Evolutionary conservation across 768 basidiomycete species (phyloP).

Genomic region (Boletus subcaerulescens): DNA sequence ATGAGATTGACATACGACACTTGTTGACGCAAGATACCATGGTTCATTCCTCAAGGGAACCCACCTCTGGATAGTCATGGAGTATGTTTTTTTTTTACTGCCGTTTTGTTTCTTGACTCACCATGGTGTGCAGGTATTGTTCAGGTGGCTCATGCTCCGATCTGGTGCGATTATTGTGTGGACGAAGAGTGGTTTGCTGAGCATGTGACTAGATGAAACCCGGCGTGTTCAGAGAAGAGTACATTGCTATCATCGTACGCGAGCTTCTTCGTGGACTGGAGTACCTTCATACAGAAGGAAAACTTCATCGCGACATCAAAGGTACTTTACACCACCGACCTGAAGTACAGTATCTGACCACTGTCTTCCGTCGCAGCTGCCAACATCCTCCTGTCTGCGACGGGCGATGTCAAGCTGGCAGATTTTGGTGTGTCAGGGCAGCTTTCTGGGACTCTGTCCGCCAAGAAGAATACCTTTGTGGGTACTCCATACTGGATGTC

Average conservation of each 20-base stretch:
- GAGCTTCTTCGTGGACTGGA: slow-evolving; percentile 92
- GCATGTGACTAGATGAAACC: slow-evolving; percentile 81
- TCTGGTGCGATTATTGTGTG: slow-evolving; percentile 54
- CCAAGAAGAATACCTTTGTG: slow-evolving; percentile 98
- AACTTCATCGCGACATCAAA: slow-evolving; percentile 99
- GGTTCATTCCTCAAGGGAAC: slow-evolving; percentile 95
- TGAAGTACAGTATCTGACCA: neutral
- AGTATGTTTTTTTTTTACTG: slow-evolving; percentile 48
- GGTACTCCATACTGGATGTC: slow-evolving; percentile 99
- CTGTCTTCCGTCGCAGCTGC: slow-evolving; percentile 56
- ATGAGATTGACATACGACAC: slow-evolving; percentile 30
- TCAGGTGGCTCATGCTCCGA: slow-evolving; percentile 98
- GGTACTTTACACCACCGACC: slow-evolving; percentile 43
- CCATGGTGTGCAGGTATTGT: slow-evolving; percentile 65
- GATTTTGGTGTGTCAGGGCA: slow-evolving; percentile 99
- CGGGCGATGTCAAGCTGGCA: slow-evolving; percentile 94
- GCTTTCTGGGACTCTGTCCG: slow-evolving; percentile 85
- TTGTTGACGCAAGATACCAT: slow-evolving; percentile 67
- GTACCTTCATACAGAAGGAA: slow-evolving; percentile 94
- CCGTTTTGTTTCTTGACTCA: slow-evolving; percentile 9
- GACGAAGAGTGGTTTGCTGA: slow-evolving; percentile 6
- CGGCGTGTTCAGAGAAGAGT: slow-evolving; percentile 96
- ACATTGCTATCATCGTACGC: slow-evolving; percentile 94
- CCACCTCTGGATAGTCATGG: slow-evolving; percentile 99
- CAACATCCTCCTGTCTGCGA: slow-evolving; percentile 88